phyloP scores from a whole-genome alignment of 73 alveolate species.

The Paramecium pentaurelia region DNA sequence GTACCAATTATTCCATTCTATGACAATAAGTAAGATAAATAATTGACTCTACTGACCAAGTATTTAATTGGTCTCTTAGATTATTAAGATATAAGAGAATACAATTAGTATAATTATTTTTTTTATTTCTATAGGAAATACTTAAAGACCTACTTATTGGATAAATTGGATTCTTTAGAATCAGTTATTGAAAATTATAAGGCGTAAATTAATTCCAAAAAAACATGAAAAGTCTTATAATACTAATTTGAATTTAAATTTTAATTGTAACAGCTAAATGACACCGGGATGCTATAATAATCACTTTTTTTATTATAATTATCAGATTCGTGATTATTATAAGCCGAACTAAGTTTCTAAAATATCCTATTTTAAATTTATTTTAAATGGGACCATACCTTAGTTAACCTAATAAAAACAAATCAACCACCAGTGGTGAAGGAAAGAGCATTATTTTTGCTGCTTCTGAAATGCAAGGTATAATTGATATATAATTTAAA shows the following conservation, averaged over 20 bases:
- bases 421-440: conserved; percentile 59
- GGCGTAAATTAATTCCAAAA: not conserved
- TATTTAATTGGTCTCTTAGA: not conserved
- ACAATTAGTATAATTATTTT: not conserved
- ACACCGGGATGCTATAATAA: conserved; percentile 41
- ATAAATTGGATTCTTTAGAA: not conserved
- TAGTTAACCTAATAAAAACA: conserved; percentile 63
- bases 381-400: conserved; percentile 76
- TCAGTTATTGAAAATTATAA: not conserved
- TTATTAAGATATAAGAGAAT: not conserved
- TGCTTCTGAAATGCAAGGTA: conserved; percentile 92
- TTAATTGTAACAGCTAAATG: not conserved
- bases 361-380: not conserved
- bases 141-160: not conserved
- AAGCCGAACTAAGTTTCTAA: conserved; percentile 28
- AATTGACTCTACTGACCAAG: not conserved
- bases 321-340: conserved; percentile 44
- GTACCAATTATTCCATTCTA: conserved; percentile 88
- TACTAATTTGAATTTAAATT: not conserved
- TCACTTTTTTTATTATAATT: conserved; percentile 39
- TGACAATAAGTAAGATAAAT: conserved; percentile 70
- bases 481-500: conserved; percentile 49
- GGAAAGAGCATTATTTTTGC: conserved; percentile 63
- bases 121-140: not conserved
- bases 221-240: not conserved